Conservation (phyloP, 768 basidiomycete genomes). For the Suillus spraguei region DNA sequence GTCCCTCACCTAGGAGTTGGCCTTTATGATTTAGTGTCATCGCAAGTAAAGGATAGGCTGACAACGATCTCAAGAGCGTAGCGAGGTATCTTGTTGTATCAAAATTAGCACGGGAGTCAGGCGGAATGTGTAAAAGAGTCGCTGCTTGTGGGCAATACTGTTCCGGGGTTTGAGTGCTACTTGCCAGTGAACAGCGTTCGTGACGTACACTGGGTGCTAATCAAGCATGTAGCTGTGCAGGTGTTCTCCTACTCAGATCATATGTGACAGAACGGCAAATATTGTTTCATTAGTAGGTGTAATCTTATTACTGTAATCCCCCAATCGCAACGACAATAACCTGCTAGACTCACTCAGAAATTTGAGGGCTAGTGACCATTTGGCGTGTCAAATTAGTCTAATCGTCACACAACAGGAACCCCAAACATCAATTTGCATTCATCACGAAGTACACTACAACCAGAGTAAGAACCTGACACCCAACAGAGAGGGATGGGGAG, state of each 20-base stretch:
- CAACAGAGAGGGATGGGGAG: not conserved
- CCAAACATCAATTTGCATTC: slow-evolving; percentile 16
- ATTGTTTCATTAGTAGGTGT: too few species aligned
- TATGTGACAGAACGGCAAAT: too few species aligned
- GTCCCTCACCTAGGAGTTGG: not conserved
- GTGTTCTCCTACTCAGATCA: too few species aligned
- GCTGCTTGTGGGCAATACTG: not conserved
- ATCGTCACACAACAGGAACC: slow-evolving; percentile 9
- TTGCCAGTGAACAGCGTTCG: not conserved
- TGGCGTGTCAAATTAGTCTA: not conserved
- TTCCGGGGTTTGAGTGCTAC: not conserved
- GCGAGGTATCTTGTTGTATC: not conserved
- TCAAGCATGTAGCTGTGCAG: not conserved
- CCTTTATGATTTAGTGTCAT: not conserved
- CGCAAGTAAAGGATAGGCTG: too few species aligned
- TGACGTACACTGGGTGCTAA: not conserved
- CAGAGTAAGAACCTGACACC: slow-evolving; percentile 1
- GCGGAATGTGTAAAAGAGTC: too few species aligned
- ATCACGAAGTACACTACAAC: slow-evolving; percentile 2
- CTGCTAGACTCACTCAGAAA: too few species aligned
- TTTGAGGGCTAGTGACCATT: not conserved
- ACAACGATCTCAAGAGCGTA: not conserved
- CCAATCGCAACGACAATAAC: too few species aligned
- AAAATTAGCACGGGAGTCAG: not conserved
- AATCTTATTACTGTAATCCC: not conserved